phyloP scores from a whole-genome alignment of 2,329 filamentous ascomycete genomes.

The Teratosphaeria zuluensis region DNA sequence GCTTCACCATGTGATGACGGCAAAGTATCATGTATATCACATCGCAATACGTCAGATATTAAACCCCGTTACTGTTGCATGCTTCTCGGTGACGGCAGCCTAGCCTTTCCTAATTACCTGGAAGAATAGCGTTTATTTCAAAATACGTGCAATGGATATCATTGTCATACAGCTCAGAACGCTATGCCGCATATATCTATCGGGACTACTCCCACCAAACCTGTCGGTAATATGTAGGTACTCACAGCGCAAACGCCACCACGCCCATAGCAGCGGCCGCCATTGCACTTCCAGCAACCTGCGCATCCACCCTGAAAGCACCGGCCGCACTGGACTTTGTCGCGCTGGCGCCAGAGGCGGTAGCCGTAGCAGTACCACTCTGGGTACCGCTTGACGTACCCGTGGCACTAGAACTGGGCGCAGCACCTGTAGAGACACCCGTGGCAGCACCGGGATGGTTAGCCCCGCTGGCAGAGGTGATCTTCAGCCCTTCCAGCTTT shows the following conservation, averaged over 20 bases:
- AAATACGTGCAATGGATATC: neutral
- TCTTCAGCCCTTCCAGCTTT: conserved; percentile 53
- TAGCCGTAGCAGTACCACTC: conserved; percentile 6
- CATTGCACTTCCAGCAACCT: conserved; percentile 7
- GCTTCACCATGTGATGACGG: too few species aligned
- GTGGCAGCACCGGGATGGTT: conserved; percentile 41
- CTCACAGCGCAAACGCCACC: conserved; percentile 15
- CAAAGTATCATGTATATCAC: too few species aligned
- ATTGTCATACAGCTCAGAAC: neutral
- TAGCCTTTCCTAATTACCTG: neutral
- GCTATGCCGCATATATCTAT: neutral
- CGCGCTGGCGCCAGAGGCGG: conserved; percentile 6
- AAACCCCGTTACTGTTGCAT: too few species aligned
- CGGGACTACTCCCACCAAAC: neutral
- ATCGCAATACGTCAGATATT: too few species aligned
- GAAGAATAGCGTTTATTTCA: neutral
- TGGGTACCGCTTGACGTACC: neutral
- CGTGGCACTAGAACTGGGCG: conserved; percentile 1
- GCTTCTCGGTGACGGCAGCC: too few species aligned
- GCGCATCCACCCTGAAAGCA: conserved; percentile 1
- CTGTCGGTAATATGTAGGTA: neutral
- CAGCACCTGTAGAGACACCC: conserved; percentile 14
- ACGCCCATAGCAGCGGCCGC: conserved; percentile 18
- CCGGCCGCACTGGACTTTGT: neutral
- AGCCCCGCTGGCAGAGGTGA: conserved; percentile 45